Evolutionary conservation across 2,329 filamentous ascomycete species (phyloP).

Genomic region (Sordariomycetes sp.): DNA sequence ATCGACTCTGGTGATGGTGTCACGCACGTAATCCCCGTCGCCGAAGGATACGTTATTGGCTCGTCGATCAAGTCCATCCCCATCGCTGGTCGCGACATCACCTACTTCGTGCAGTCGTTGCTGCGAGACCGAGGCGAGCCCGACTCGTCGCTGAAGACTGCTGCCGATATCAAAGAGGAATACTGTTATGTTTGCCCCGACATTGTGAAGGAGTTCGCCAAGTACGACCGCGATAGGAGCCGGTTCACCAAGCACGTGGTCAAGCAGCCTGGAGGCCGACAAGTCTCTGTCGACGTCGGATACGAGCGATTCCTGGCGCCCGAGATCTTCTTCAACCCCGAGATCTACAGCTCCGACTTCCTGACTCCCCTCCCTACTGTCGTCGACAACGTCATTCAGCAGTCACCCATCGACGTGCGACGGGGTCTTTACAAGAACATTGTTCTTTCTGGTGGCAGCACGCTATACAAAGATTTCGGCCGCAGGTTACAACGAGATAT

Average conservation of each 20-base stretch:
- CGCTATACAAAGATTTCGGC: conserved; percentile 97
- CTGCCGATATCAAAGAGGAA: conserved; percentile 97
- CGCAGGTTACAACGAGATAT: conserved; percentile 94
- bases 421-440: conserved; percentile 99
- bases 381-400: conserved; percentile 94
- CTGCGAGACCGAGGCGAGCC: conserved; percentile 93
- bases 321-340: conserved; percentile 99
- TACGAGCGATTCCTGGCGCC: conserved; percentile 97
- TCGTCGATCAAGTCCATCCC: conserved; percentile 99
- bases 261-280: conserved; percentile 74
- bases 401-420: conserved; percentile 93
- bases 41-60: conserved; percentile 97
- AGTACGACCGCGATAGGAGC: conserved; percentile 87
- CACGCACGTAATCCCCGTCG: conserved; percentile 96
- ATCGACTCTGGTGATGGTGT: conserved; percentile 99
- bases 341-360: conserved; percentile 99
- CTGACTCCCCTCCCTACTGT: conserved; percentile 88
- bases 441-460: conserved; percentile 92
- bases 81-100: conserved; percentile 95
- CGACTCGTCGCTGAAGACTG: conserved; percentile 93
- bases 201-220: conserved; percentile 96
- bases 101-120: conserved; percentile 95
- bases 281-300: conserved; percentile 81
- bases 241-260: conserved; percentile 88
- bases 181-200: conserved; percentile 98